Percentiles rank a stretch among this genome's conserved stretches.
These are phyloP conservation scores for Xylogone sp. DNA, from an alignment of 2,329 filamentous ascomycete species.

Conservation along the genomic window DNA sequence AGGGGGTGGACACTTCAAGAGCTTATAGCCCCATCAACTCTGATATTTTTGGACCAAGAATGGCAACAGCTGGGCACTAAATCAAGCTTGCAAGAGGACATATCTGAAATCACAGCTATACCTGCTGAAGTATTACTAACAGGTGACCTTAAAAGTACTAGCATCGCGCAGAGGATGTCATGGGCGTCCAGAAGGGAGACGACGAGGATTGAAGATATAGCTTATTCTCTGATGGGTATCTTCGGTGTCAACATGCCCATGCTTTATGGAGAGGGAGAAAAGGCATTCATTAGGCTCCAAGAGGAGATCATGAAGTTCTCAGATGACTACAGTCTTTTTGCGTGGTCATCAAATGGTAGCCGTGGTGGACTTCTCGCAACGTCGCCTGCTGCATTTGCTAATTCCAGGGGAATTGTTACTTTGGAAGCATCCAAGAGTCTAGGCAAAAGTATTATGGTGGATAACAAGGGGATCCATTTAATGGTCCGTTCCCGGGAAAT, in stretches of 20 bases:
- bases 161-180: constrained; percentile 31
- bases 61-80: constrained; percentile 21
- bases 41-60: constrained; percentile 20
- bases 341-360: constrained; percentile 10
- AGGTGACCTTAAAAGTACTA: constrained; percentile 15
- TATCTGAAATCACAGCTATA: neutral
- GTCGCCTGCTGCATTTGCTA: too few species aligned
- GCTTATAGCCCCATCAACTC: constrained; percentile 8
- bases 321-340: constrained; percentile 30
- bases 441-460: too few species aligned
- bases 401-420: too few species aligned
- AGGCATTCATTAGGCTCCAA: constrained; percentile 31
- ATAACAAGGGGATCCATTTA: too few species aligned
- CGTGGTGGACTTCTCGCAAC: too few species aligned
- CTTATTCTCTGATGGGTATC: constrained; percentile 32
- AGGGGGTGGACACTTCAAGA: constrained; percentile 14
- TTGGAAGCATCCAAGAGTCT: too few species aligned
- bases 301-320: constrained; percentile 31
- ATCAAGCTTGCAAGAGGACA: constrained; percentile 1
- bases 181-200: constrained; percentile 32
- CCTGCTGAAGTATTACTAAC: constrained; percentile 14
- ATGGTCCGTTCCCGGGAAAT: too few species aligned
- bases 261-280: constrained; percentile 32
- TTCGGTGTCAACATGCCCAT: constrained; percentile 33
- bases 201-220: constrained; percentile 29